Conservation (phyloP, 2,329 filamentous ascomycete genomes). For the Taxawa tesnikishii region DNA sequence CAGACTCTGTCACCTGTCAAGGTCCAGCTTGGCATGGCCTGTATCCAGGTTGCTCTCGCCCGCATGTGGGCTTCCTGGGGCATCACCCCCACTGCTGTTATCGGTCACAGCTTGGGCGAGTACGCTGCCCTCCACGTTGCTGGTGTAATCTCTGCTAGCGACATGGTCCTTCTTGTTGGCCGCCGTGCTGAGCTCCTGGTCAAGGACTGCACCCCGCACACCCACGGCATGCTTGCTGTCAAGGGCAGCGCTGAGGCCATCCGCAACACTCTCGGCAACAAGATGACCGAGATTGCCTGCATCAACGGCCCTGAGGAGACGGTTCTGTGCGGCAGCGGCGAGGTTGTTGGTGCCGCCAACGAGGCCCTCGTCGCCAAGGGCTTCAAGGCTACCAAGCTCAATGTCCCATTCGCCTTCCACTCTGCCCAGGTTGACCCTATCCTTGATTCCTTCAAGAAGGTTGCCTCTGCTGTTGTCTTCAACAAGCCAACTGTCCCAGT, state of each 20-base stretch:
- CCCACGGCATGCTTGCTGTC: constrained; percentile 55
- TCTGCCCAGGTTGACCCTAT: constrained; percentile 54
- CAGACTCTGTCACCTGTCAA: constrained; percentile 38
- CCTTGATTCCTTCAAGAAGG: constrained; percentile 44
- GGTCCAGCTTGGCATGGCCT: constrained; percentile 40
- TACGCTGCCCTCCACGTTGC: constrained; percentile 61
- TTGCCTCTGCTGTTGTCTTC: constrained; percentile 43
- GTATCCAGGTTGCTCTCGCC: constrained; percentile 39
- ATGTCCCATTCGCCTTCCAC: constrained; percentile 56
- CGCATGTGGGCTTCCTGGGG: constrained; percentile 43
- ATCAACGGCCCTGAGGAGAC: constrained; percentile 65
- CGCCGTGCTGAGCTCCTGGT: constrained; percentile 53
- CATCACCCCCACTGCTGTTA: constrained; percentile 40
- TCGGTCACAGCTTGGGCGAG: constrained; percentile 54
- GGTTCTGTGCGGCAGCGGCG: constrained; percentile 54
- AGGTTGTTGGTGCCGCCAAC: constrained; percentile 44
- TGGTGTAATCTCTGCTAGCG: constrained; percentile 57
- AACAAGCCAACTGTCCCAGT: constrained; percentile 47
- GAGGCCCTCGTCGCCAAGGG: constrained; percentile 37
- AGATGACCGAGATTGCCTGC: constrained; percentile 50
- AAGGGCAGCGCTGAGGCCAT: constrained; percentile 40
- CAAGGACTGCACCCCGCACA: constrained; percentile 51
- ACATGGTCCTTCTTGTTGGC: constrained; percentile 62
- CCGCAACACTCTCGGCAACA: constrained; percentile 37
- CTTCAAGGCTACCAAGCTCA: constrained; percentile 50